Percentiles rank a stretch among this genome's conserved stretches.
Conservation (phyloP, 805 yeast species). For the Starmerella powellii region DNA sequence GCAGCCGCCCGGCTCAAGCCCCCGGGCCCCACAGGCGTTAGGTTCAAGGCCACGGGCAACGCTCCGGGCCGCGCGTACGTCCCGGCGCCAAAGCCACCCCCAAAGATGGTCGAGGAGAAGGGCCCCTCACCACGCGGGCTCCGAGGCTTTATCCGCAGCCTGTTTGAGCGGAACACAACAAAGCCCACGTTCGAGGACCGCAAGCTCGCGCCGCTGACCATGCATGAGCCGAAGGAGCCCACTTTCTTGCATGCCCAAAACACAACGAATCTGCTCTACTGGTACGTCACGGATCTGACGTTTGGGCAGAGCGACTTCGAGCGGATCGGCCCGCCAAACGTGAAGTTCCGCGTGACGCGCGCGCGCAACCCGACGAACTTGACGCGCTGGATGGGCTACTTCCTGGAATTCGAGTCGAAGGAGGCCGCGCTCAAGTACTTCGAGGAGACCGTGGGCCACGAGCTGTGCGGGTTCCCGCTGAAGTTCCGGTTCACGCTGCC, state of each 20-base stretch:
- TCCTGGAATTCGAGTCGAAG: conserved; percentile 38
- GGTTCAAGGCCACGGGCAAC: neutral
- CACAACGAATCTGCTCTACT: conserved; percentile 26
- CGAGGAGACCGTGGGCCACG: conserved; percentile 38
- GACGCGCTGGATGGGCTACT: conserved; percentile 39
- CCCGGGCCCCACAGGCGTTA: neutral
- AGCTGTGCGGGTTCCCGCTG: conserved; percentile 41
- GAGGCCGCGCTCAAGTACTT: conserved; percentile 42
- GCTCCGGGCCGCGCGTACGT: conserved; percentile 15
- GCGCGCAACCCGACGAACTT: conserved; percentile 40
- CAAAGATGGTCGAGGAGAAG: conserved; percentile 15
- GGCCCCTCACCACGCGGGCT: conserved; percentile 13
- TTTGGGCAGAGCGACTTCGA: conserved; percentile 26
- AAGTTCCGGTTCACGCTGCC: conserved; percentile 37
- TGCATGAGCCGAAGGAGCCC: conserved; percentile 1
- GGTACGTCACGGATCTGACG: conserved; percentile 27
- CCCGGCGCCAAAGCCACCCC: conserved; percentile 18
- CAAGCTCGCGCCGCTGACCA: conserved; percentile 1
- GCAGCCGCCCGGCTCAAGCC: too few species aligned
- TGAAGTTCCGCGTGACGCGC: conserved; percentile 35
- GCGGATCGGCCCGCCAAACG: conserved; percentile 26
- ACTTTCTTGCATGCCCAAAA: conserved; percentile 20
- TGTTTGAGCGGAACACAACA: conserved; percentile 8
- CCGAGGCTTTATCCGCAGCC: conserved; percentile 11
- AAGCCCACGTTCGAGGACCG: conserved; percentile 4